Evolutionary conservation across 352 stramenopile genomes (phyloP).

Genomic region (Globisporangium perplexum): DNA sequence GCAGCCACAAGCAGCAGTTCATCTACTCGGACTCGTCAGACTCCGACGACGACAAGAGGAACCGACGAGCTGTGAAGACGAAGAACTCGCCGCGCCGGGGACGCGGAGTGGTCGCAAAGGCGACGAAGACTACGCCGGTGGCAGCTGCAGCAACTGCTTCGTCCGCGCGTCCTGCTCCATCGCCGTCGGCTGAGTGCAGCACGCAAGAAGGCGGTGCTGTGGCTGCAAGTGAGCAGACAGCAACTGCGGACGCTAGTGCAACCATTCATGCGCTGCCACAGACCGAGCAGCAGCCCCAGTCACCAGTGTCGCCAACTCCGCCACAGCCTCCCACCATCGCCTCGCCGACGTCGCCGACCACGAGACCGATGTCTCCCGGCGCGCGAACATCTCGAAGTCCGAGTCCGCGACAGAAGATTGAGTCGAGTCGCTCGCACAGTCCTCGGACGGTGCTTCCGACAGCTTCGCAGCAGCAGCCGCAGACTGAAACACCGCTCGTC

Average conservation of each 20-base stretch:
- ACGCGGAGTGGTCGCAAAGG: not conserved
- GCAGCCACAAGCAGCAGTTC: slow-evolving; percentile 65
- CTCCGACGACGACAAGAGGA: slow-evolving; percentile 23
- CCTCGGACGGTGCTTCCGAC: not conserved
- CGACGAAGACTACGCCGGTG: not conserved
- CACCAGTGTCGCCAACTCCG: not conserved
- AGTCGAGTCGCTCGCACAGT: slow-evolving; percentile 4
- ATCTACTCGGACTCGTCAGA: slow-evolving; percentile 58
- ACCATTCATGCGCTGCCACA: not conserved
- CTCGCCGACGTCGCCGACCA: not conserved
- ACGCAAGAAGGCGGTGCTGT: not conserved
- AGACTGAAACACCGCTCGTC: not conserved
- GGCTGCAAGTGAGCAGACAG: not conserved
- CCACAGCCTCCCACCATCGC: not conserved
- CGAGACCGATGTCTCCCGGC: slow-evolving; percentile 5
- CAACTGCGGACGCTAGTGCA: not conserved
- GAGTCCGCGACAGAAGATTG: slow-evolving; percentile 11
- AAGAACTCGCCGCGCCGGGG: not conserved
- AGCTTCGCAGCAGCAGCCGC: not conserved
- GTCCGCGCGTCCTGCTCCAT: not conserved
- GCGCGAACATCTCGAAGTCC: slow-evolving; percentile 4
- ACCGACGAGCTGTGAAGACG: not conserved
- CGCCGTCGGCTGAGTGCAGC: not conserved
- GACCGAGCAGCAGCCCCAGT: not conserved
- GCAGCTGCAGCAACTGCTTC: not conserved